Base-by-base conservation (phyloP, 768 basidiomycete species). In the Macrolepiota dolichaula region DNA sequence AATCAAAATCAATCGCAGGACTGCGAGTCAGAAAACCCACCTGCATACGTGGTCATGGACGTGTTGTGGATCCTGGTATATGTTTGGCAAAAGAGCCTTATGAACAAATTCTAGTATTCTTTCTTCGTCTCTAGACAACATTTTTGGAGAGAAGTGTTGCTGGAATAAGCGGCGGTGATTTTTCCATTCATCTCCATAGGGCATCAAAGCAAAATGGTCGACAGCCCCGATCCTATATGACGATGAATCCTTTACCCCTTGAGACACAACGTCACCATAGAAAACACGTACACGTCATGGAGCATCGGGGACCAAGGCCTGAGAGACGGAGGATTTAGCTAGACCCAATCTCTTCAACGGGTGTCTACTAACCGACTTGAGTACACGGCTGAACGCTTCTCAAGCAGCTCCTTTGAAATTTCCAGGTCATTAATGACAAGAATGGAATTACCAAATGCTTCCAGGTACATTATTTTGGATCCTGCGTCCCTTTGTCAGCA, bases 341-440 rank as follows among this genome's bases (percentile, higher is more conserved):
- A 22, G 4, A 2, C 19, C 10, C 42, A n/a, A 49, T n/a, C 5
- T 47, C 25, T 44, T 12, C 2, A n/a, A 13, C 13, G 4, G 6
- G 29, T 56, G 24, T 2, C 10, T 12, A 25, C 59, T 12, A 42
- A 66, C 63, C 83, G 76, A 63, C 83, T 82, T 4, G 86, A 85
- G 63, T 86, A 87, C 50, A 82, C 82, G 15, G 71, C 66, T n/a
- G 80, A 82, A 4, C 82, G 74, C 62, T 80, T 85, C 51, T 86
- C 85, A 46, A 87, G 80, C 0, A 87, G 77, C 35, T 86, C 85
- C 46, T 72, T 72, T 1, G 79, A 78, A 1, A 74, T 71, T 44
- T 78, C 64, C 17, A 74, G 67, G 2, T 79, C 76, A 66, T 84
- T 85, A 5, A 74, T 62, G 51, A 74, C 68, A 9, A 74, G 59